Evolutionary conservation across 495 filamentous ascomycete species (phyloP).

Genomic region (Staphylotrichum tortipilum): DNA sequence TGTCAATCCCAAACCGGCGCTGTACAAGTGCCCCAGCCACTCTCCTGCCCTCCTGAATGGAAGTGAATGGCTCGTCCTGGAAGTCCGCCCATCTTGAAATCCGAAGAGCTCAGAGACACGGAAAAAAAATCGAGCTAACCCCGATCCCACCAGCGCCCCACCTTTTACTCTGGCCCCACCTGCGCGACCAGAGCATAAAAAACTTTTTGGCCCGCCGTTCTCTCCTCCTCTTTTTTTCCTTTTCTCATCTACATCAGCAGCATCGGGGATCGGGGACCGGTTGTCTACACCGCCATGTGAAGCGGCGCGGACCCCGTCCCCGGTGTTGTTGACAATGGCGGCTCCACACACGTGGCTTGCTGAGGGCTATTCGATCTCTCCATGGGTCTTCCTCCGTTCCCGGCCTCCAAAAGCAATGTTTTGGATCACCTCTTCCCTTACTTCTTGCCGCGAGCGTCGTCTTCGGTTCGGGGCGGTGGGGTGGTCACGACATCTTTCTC

Average conservation of each 20-base stretch:
- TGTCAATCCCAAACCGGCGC: too few species aligned
- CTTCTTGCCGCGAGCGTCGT: slow-evolving; percentile 17
- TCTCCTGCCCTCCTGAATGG: too few species aligned
- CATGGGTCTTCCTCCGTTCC: slow-evolving; percentile 34
- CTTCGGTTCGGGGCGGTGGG: slow-evolving; percentile 27
- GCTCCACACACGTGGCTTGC: slow-evolving; percentile 31
- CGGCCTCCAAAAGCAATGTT: slow-evolving; percentile 26
- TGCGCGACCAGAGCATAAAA: background rate
- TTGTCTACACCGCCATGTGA: slow-evolving; percentile 30
- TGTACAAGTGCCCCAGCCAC: too few species aligned
- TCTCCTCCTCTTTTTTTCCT: slow-evolving; percentile 7
- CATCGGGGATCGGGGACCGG: background rate
- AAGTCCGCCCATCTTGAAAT: too few species aligned
- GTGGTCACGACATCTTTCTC: slow-evolving; percentile 27
- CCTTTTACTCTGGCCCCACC: background rate
- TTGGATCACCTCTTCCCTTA: slow-evolving; percentile 22
- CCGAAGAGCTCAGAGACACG: too few species aligned
- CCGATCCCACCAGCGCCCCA: background rate
- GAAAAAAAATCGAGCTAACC: too few species aligned
- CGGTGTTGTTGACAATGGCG: slow-evolving; percentile 2
- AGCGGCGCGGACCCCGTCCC: slow-evolving; percentile 1
- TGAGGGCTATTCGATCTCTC: slow-evolving; percentile 26
- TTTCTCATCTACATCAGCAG: slow-evolving; percentile 4
- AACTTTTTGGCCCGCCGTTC: background rate
- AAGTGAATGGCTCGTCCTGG: too few species aligned